phyloP scores from a whole-genome alignment of 495 filamentous ascomycete genomes.

The Trichoderma gamsii region DNA sequence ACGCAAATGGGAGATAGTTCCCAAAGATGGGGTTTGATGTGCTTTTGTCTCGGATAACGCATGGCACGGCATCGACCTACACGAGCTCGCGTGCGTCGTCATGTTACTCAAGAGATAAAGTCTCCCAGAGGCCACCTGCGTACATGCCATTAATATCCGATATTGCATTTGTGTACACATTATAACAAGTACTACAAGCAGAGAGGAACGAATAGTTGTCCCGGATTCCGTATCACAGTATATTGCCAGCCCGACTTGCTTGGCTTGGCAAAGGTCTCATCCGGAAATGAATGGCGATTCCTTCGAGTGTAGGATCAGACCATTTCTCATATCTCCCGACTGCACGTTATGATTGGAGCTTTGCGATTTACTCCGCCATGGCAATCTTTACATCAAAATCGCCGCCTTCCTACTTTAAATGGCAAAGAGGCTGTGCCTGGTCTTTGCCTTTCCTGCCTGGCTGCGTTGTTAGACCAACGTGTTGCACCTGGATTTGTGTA shows the following conservation, averaged over 20 bases:
- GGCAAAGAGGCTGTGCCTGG: not conserved
- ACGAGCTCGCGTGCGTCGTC: conserved; percentile 12
- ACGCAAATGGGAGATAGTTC: not conserved
- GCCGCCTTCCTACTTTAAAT: not conserved
- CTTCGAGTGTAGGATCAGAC: not conserved
- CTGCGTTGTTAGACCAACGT: not conserved
- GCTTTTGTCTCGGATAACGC: conserved; percentile 7
- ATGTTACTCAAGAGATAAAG: not conserved
- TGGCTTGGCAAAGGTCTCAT: not conserved
- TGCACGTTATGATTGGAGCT: not conserved
- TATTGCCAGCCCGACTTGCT: not conserved
- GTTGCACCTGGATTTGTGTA: not conserved
- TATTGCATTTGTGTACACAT: not conserved
- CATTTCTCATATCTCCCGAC: not conserved
- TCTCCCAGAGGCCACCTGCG: not conserved
- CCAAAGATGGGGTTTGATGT: conserved; percentile 13
- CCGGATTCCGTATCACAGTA: not conserved
- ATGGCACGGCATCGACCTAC: conserved; percentile 6
- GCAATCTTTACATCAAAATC: not conserved
- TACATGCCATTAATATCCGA: not conserved
- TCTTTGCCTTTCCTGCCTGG: not conserved
- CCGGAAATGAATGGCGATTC: not conserved
- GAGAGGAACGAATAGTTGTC: not conserved
- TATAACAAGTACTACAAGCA: not conserved
- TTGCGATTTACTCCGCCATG: not conserved